phyloP scores from a whole-genome alignment of 257 asterid genomes.

The Lycium ferocissimum region DNA sequence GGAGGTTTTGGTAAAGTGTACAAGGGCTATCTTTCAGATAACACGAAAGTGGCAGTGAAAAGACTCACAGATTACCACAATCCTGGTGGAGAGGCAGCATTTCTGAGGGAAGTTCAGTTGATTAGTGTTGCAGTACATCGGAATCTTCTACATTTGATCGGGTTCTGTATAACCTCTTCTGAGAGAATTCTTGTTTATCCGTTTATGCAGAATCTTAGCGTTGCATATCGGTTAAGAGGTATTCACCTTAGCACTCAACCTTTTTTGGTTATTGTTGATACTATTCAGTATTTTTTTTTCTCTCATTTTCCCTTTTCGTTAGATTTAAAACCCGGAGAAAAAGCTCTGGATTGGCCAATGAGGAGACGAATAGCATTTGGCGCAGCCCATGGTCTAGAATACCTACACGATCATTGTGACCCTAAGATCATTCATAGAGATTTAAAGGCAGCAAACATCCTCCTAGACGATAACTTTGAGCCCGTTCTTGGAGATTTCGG shows the following conservation, averaged over 20 bases:
- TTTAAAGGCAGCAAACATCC: constrained; percentile 92
- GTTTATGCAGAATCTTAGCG: constrained; percentile 86
- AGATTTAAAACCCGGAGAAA: constrained; percentile 86
- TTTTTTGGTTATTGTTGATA: not conserved
- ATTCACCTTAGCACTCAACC: not conserved
- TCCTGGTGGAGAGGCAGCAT: constrained; percentile 94
- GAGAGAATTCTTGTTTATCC: constrained; percentile 92
- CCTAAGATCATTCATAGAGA: constrained; percentile 93
- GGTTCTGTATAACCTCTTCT: constrained; percentile 74
- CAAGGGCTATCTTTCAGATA: constrained; percentile 68
- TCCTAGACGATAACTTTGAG: constrained; percentile 73
- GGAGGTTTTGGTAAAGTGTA: constrained; percentile 95
- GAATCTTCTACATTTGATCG: constrained; percentile 79
- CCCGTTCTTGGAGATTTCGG: constrained; percentile 96
- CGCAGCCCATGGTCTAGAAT: constrained; percentile 90
- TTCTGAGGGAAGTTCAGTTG: constrained; percentile 74
- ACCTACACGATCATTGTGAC: constrained; percentile 87
- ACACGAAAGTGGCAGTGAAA: constrained; percentile 74
- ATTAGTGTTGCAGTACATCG: constrained; percentile 89
- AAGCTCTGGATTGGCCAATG: constrained; percentile 75
- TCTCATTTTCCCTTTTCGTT: not conserved
- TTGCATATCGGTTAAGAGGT: constrained; percentile 91
- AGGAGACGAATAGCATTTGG: constrained; percentile 84
- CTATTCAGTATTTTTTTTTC: not conserved
- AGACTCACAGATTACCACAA: constrained; percentile 76